Conservation (phyloP, 2,329 filamentous ascomycete species). For the Calonectria ilicicola region DNA sequence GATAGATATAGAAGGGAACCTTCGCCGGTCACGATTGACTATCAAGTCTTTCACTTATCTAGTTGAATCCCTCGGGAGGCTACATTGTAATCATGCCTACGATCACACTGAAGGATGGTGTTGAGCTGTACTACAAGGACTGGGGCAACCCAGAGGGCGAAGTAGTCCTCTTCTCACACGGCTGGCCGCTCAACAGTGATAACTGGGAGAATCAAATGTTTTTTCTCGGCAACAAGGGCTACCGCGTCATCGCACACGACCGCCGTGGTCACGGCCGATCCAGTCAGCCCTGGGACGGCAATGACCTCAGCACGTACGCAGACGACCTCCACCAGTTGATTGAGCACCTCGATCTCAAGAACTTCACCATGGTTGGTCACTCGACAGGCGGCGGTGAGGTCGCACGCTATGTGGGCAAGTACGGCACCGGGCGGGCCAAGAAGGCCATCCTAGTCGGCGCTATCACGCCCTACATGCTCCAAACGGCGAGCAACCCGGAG, state of each 20-base stretch:
- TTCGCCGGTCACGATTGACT: not conserved
- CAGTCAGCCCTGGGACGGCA: slow-evolving; percentile 38
- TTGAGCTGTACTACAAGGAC: slow-evolving; percentile 57
- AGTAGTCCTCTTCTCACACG: slow-evolving; percentile 51
- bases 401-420: slow-evolving; percentile 43
- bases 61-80: not conserved
- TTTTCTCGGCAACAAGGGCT: slow-evolving; percentile 44
- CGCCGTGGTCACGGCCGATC: slow-evolving; percentile 50
- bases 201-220: slow-evolving; percentile 47
- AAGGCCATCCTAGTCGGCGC: slow-evolving; percentile 54
- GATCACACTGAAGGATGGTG: slow-evolving; percentile 48
- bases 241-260: slow-evolving; percentile 48
- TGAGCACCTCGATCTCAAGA: slow-evolving; percentile 43
- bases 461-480: slow-evolving; percentile 50
- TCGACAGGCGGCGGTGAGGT: slow-evolving; percentile 57
- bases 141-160: slow-evolving; percentile 52
- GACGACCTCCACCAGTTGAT: slow-evolving; percentile 47
- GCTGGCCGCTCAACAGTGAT: slow-evolving; percentile 49
- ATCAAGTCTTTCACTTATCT: not conserved
- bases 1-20: not conserved
- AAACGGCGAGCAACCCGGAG: slow-evolving; percentile 48
- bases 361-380: slow-evolving; percentile 59
- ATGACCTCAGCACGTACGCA: slow-evolving; percentile 45
- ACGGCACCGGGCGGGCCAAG: slow-evolving; percentile 50
- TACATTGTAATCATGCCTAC: slow-evolving; percentile 40